Conservation (phyloP, 176 grass and related monocot genomes). For the Avena eriantha region DNA sequence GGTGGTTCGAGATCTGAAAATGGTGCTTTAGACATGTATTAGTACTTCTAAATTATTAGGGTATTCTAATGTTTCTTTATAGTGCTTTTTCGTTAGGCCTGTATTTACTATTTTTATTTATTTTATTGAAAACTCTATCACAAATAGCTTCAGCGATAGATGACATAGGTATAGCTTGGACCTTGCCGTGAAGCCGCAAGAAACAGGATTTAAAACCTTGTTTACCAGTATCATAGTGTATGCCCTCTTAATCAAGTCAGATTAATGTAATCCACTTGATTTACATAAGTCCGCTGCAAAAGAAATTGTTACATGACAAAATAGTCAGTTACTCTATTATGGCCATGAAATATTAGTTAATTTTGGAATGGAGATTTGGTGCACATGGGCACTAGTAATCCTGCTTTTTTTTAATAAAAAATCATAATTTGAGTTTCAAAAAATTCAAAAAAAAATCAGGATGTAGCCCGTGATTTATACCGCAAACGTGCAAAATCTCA, state of each 20-base stretch:
- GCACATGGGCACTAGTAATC: too few relatives aligned
- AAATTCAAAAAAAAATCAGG: too few relatives aligned
- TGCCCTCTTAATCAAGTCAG: background rate
- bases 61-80: background rate
- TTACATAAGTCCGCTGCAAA: background rate
- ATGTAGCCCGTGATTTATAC: too few relatives aligned
- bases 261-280: conserved; percentile 11
- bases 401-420: too few relatives aligned
- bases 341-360: background rate
- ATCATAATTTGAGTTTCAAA: too few relatives aligned
- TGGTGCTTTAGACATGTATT: background rate
- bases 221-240: background rate
- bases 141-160: background rate
- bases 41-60: background rate
- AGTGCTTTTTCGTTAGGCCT: background rate
- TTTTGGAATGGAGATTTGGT: too few relatives aligned
- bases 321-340: background rate
- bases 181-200: background rate
- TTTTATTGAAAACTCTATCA: background rate
- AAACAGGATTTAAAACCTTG: background rate
- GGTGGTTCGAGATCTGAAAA: background rate
- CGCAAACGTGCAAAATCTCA: too few relatives aligned
- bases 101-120: background rate
- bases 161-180: background rate
- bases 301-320: background rate